These are phyloP conservation scores for Leishmania tropica DNA, from an alignment of 208 protist genomes.

Conservation along the genomic window DNA sequence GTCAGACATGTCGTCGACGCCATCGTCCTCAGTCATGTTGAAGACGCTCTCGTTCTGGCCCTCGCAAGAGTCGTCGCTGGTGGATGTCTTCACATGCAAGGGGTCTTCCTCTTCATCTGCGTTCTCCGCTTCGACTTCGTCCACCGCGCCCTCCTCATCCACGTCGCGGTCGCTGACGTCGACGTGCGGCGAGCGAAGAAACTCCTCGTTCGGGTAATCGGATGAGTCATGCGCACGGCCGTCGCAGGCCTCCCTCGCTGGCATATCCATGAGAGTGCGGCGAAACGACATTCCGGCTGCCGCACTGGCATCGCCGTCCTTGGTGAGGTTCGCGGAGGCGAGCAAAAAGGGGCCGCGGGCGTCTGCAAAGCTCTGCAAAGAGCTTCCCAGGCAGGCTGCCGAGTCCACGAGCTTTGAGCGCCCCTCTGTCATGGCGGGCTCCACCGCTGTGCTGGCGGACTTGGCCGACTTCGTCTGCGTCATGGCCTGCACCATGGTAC, in stretches of 20 bases:
- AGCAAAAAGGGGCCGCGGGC: background rate
- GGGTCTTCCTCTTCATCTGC: slow-evolving; percentile 34
- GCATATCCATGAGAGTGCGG: slow-evolving; percentile 18
- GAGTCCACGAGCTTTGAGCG: slow-evolving; percentile 14
- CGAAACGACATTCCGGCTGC: slow-evolving; percentile 21
- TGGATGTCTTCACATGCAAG: slow-evolving; percentile 20
- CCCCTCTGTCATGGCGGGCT: slow-evolving; percentile 37
- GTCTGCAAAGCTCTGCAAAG: slow-evolving; percentile 13
- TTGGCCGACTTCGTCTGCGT: slow-evolving; percentile 27
- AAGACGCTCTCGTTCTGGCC: slow-evolving; percentile 48
- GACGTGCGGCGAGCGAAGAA: background rate
- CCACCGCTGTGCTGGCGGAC: slow-evolving; percentile 44
- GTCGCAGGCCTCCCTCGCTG: slow-evolving; percentile 19
- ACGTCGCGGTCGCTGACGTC: slow-evolving; percentile 12
- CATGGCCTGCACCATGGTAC: slow-evolving; percentile 45
- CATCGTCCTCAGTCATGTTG: slow-evolving; percentile 42
- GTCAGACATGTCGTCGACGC: slow-evolving; percentile 33
- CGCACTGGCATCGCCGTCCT: slow-evolving; percentile 12
- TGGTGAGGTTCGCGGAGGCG: background rate
- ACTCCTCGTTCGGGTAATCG: slow-evolving; percentile 5
- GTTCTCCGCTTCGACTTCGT: slow-evolving; percentile 24
- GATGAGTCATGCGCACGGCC: background rate
- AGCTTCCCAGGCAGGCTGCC: slow-evolving; percentile 9
- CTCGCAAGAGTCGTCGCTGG: slow-evolving; percentile 33
- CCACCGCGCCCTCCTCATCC: slow-evolving; percentile 17